Evolutionary conservation across 345 rosid genomes (phyloP).

Genomic region (Turnera subulata): DNA sequence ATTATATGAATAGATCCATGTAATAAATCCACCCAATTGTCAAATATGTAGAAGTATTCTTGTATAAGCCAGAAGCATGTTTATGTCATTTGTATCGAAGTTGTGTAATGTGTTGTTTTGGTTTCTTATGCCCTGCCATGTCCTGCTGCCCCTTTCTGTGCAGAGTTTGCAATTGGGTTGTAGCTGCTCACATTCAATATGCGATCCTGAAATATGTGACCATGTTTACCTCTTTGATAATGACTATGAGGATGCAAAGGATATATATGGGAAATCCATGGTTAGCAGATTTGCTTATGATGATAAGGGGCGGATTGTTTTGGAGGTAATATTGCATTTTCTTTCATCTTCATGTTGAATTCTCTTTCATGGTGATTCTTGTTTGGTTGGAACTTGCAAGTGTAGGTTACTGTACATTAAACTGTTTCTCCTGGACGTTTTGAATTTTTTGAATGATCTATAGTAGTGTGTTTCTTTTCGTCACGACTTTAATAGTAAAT

Average conservation of each 20-base stretch:
- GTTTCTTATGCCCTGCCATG: neutral
- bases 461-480: slow-evolving; percentile 1
- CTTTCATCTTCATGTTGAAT: neutral
- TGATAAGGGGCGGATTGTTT: slow-evolving; percentile 62
- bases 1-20: too few relatives aligned
- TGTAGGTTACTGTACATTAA: neutral
- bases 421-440: slow-evolving; percentile 1
- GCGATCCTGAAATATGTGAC: slow-evolving; percentile 72
- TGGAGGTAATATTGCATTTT: slow-evolving; percentile 62
- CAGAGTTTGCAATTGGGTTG: slow-evolving; percentile 77
- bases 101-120: neutral
- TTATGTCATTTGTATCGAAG: neutral
- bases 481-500: neutral
- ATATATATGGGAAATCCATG: slow-evolving; percentile 74
- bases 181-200: slow-evolving; percentile 53
- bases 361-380: neutral
- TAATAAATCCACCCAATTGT: too few relatives aligned
- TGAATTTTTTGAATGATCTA: neutral
- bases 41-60: too few relatives aligned
- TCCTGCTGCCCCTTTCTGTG: slow-evolving; percentile 10
- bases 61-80: neutral
- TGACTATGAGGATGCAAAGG: slow-evolving; percentile 94
- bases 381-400: neutral
- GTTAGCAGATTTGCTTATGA: slow-evolving; percentile 78
- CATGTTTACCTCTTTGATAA: slow-evolving; percentile 88